Evolutionary conservation across 306 rosid genomes (phyloP).

Genomic region (Cucumis sativus): DNA sequence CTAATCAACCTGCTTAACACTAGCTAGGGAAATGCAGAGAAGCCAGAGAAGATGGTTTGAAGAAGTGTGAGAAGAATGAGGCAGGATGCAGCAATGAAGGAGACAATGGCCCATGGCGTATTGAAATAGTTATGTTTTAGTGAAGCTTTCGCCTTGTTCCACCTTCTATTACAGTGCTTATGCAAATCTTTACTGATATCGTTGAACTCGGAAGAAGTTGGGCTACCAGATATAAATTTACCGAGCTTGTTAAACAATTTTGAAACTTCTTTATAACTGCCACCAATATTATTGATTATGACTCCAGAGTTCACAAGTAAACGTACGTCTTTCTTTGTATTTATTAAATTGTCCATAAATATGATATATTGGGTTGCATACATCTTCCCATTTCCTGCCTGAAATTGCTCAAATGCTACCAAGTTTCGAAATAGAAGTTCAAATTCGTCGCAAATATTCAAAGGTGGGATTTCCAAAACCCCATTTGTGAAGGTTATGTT

Average conservation of each 20-base stretch:
- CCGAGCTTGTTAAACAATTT: not conserved
- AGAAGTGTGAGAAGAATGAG: not conserved
- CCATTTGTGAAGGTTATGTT: not conserved
- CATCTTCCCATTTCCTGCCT: rapidly evolving
- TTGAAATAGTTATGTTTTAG: not conserved
- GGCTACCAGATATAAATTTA: not conserved
- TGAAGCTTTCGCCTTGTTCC: not conserved
- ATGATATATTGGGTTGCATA: not conserved
- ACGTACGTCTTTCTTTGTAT: not conserved
- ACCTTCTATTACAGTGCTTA: not conserved
- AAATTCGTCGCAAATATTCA: not conserved
- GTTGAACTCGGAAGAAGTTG: too few relatives aligned
- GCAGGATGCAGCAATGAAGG: not conserved
- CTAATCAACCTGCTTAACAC: too few relatives aligned
- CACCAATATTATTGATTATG: not conserved
- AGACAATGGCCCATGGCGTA: not conserved
- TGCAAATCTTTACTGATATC: not conserved
- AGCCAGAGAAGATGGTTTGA: not conserved
- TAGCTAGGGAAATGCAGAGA: not conserved
- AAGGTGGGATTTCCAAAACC: constrained; percentile 5
- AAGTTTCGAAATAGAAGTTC: not conserved
- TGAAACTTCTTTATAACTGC: not conserved
- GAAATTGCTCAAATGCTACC: constrained; percentile 20
- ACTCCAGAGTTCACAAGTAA: not conserved
- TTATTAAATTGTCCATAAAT: not conserved